phyloP scores from a whole-genome alignment of 176 grass and related monocot species.

The Zizania latifolia region DNA sequence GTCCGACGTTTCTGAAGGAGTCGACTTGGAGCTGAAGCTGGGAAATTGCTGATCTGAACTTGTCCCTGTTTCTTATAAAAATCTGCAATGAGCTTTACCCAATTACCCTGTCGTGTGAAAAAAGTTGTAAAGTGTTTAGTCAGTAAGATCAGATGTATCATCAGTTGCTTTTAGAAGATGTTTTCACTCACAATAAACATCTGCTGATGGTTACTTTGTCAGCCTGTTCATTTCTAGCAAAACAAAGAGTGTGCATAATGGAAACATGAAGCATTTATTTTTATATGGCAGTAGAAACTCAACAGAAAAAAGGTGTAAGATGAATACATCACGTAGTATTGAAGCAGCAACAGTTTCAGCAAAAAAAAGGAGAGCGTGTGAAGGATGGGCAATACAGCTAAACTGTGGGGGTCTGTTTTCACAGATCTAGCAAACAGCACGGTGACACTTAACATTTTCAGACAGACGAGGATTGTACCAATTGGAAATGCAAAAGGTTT shows the following conservation, averaged over 20 bases:
- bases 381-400: conserved; percentile 13
- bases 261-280: conserved; percentile 9
- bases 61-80: background rate
- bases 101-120: background rate
- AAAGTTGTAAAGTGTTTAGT: background rate
- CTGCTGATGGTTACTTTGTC: background rate
- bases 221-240: conserved; percentile 9
- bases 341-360: background rate
- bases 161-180: background rate
- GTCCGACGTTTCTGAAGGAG: conserved; percentile 24
- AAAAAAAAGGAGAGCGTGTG: conserved; percentile 27
- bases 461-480: background rate
- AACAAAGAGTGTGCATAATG: background rate
- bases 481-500: background rate
- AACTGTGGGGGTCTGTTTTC: conserved; percentile 1
- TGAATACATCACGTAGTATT: conserved; percentile 8
- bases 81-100: background rate
- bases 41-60: conserved; percentile 19
- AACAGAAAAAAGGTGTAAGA: conserved; percentile 30
- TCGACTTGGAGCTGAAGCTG: conserved; percentile 73
- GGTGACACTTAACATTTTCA: background rate
- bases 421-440: conserved; percentile 4
- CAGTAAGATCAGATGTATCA: conserved; percentile 19
- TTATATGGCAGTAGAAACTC: conserved; percentile 21
- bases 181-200: conserved; percentile 31